Evolutionary conservation across 306 rosid species (phyloP).

Genomic region (Rosa multiflora): DNA sequence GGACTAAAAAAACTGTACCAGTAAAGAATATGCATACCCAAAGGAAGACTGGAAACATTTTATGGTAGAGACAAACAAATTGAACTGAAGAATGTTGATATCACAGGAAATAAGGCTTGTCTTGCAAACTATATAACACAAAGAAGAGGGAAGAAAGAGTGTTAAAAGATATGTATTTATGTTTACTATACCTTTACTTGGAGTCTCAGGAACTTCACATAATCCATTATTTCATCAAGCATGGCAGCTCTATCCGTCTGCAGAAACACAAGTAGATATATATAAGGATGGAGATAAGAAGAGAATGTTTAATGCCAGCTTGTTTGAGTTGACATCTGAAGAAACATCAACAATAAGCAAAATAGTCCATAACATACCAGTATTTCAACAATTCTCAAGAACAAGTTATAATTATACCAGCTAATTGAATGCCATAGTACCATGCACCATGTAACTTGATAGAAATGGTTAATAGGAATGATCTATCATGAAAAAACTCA

Average conservation of each 20-base stretch:
- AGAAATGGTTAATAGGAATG: background rate
- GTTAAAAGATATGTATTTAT: background rate
- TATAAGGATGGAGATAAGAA: background rate
- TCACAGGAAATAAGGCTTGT: background rate
- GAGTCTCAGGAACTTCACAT: constrained; percentile 93
- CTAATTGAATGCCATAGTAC: background rate
- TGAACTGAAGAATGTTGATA: background rate
- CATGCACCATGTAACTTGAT: background rate
- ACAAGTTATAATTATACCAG: background rate
- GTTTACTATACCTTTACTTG: constrained; percentile 75
- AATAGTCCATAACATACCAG: background rate
- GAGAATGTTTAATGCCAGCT: background rate
- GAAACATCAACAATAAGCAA: background rate
- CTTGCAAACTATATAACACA: background rate
- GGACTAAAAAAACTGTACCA: background rate
- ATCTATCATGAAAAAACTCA: background rate
- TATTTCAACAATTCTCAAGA: constrained; percentile 8
- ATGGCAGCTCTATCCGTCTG: constrained; percentile 97
- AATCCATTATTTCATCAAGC: constrained; percentile 96
- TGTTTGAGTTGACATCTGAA: constrained; percentile 9
- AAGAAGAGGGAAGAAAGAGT: background rate
- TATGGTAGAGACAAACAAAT: background rate
- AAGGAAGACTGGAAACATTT: background rate
- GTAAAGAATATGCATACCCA: background rate
- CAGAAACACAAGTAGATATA: constrained; percentile 18